Percentiles rank a stretch among this genome's conserved stretches.
Conservation (phyloP, 116 monocot genomes). For the Cymodocea nodosa region DNA sequence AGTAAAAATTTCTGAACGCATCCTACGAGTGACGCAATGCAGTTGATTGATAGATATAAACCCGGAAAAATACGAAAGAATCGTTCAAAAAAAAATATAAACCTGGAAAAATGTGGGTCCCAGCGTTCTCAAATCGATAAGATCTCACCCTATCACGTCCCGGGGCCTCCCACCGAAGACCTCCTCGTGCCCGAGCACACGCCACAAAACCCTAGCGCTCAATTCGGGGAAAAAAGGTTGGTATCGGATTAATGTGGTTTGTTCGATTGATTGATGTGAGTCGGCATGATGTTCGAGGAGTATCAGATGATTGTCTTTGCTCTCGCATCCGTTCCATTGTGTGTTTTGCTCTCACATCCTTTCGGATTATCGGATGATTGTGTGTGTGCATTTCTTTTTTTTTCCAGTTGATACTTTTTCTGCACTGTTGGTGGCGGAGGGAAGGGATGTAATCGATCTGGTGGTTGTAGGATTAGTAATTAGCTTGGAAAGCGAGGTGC, state of each 20-base stretch:
- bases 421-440: too few species aligned
- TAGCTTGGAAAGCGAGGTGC: neutral
- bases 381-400: neutral
- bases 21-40: too few species aligned
- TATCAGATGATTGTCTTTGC: neutral
- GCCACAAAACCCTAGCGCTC: neutral
- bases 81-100: too few species aligned
- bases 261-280: neutral
- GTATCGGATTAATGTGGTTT: neutral
- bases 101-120: too few species aligned
- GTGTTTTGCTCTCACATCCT: neutral
- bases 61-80: too few species aligned
- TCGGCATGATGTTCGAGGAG: neutral
- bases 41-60: too few species aligned
- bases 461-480: neutral
- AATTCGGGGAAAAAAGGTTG: neutral
- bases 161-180: too few species aligned
- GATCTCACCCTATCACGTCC: too few species aligned
- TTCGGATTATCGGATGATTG: neutral
- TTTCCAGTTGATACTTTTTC: too few species aligned
- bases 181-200: too few species aligned
- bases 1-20: too few species aligned
- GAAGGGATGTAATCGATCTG: neutral
- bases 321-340: neutral
- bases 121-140: too few species aligned